Evolutionary conservation across 2,329 filamentous ascomycete species (phyloP).

Genomic region (Tolypocladium pustulatum): DNA sequence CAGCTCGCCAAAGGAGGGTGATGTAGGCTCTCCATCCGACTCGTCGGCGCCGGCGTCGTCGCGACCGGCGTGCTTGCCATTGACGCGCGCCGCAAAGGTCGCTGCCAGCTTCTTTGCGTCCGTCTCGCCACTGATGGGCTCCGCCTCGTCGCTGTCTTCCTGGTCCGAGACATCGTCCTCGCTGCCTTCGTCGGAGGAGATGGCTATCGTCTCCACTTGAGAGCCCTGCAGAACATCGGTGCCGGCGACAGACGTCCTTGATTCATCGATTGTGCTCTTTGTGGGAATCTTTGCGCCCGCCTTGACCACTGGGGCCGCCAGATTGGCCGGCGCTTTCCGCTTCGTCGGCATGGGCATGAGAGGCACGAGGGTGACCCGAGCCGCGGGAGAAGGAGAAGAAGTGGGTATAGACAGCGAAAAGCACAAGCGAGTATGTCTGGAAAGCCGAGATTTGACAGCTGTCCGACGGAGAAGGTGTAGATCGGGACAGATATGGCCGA

Average conservation of each 20-base stretch:
- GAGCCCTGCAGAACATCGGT: slow-evolving; percentile 27
- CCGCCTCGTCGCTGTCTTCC: slow-evolving; percentile 19
- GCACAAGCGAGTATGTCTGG: neutral
- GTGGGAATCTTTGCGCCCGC: slow-evolving; percentile 38
- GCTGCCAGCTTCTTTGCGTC: slow-evolving; percentile 7
- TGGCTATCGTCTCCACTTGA: slow-evolving; percentile 38
- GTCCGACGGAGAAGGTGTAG: neutral
- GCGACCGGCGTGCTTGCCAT: slow-evolving; percentile 12
- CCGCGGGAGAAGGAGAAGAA: neutral
- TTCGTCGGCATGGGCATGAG: slow-evolving; percentile 44
- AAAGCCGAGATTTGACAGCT: neutral
- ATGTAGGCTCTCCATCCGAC: slow-evolving; percentile 37
- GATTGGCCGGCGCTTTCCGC: slow-evolving; percentile 46
- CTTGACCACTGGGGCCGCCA: slow-evolving; percentile 45
- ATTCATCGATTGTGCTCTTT: slow-evolving; percentile 46
- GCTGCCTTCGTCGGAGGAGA: slow-evolving; percentile 44
- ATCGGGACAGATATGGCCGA: neutral
- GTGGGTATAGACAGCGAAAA: neutral
- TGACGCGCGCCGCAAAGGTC: slow-evolving; percentile 7
- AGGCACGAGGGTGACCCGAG: neutral
- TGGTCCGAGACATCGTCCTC: slow-evolving; percentile 37
- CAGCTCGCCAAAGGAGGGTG: slow-evolving; percentile 79
- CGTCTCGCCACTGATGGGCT: slow-evolving; percentile 8
- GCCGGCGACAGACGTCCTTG: slow-evolving; percentile 41
- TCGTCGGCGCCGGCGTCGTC: slow-evolving; percentile 19